Evolutionary conservation across 1,139 yeast genomes (phyloP).

Genomic region (Candida freyschussii): DNA sequence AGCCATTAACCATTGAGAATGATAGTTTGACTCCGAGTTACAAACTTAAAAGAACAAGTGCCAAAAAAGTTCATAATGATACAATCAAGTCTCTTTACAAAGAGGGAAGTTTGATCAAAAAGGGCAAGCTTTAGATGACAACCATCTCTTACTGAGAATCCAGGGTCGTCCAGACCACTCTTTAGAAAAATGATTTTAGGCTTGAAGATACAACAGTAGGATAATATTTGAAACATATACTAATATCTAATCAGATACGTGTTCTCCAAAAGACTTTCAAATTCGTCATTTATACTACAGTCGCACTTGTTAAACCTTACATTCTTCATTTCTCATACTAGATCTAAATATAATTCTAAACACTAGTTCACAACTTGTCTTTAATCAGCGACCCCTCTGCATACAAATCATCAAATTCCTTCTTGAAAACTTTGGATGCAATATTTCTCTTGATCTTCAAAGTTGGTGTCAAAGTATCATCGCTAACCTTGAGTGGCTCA

Average conservation of each 20-base stretch:
- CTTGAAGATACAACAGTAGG: no score
- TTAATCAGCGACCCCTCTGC: slow-evolving; percentile 37
- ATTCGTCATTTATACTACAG: no score
- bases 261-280: no score
- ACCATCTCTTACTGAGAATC: no score
- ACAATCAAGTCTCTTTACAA: slow-evolving; percentile 44
- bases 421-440: slow-evolving; percentile 41
- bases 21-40: slow-evolving; percentile 63
- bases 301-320: no score
- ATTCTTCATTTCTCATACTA: no score
- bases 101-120: slow-evolving; percentile 38
- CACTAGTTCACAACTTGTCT: slow-evolving; percentile 7
- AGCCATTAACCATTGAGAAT: slow-evolving; percentile 54
- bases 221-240: no score
- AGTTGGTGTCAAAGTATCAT: slow-evolving; percentile 49
- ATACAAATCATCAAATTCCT: slow-evolving; percentile 42
- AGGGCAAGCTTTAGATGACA: slow-evolving; percentile 7
- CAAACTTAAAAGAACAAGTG: slow-evolving; percentile 56
- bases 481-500: slow-evolving; percentile 46
- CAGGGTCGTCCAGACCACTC: no score
- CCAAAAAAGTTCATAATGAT: slow-evolving; percentile 42
- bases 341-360: background rate
- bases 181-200: no score
- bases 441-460: slow-evolving; percentile 47
- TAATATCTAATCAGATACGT: no score